phyloP scores from a whole-genome alignment of 1,139 yeast genomes.

The Taiozyma sp. region DNA sequence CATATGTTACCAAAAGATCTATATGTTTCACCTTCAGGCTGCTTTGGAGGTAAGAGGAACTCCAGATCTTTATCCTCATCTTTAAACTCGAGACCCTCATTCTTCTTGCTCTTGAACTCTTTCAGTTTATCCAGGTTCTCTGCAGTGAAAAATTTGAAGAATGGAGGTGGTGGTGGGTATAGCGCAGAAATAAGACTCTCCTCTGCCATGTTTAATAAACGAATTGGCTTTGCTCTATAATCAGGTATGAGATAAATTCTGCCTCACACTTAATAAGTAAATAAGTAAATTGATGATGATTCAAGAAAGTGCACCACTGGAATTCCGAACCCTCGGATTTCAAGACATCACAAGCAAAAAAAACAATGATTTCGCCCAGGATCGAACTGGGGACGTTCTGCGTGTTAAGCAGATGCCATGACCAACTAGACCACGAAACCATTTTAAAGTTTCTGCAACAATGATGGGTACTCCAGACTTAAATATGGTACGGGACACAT shows the following conservation, averaged over 20 bases:
- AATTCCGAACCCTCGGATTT: too few species aligned
- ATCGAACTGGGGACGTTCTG: slow-evolving; percentile 99
- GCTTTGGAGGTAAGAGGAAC: slow-evolving; percentile 60
- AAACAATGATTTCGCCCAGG: slow-evolving; percentile 90
- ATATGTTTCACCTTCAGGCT: slow-evolving; percentile 58
- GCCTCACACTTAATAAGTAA: not conserved
- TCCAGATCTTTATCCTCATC: slow-evolving; percentile 33
- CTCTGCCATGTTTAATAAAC: slow-evolving; percentile 19
- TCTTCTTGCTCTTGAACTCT: slow-evolving; percentile 13
- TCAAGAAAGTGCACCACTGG: too few species aligned
- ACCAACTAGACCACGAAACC: slow-evolving; percentile 97
- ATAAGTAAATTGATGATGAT: too few species aligned
- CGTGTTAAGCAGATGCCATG: slow-evolving; percentile 99
- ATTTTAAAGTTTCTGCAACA: too few species aligned
- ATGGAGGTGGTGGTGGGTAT: slow-evolving; percentile 87
- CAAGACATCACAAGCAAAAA: not conserved
- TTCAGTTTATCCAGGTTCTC: slow-evolving; percentile 42
- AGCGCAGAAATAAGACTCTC: slow-evolving; percentile 47
- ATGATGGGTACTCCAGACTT: too few species aligned
- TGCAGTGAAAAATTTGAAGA: slow-evolving; percentile 59
- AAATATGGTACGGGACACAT: too few species aligned
- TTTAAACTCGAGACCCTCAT: slow-evolving; percentile 9
- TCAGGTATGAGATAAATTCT: not conserved
- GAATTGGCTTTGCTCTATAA: not conserved
- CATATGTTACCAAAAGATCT: slow-evolving; percentile 80